phyloP scores from a whole-genome alignment of 2,329 filamentous ascomycete genomes.

The Claviceps capensis region DNA sequence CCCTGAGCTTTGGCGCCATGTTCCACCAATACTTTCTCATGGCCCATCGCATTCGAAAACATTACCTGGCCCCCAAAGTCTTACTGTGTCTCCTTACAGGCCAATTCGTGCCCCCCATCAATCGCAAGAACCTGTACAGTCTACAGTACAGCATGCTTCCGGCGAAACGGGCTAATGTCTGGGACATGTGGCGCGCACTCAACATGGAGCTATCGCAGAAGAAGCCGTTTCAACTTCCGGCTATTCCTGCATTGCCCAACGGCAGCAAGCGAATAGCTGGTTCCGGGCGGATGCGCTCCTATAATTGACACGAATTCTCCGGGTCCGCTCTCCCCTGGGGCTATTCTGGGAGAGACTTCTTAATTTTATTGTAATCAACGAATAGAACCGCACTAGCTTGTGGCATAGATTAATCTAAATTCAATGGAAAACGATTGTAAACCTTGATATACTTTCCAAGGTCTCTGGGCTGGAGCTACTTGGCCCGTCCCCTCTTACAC shows the following conservation, averaged over 20 bases:
- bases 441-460: too few species aligned
- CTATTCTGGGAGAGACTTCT: too few species aligned
- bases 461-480: too few species aligned
- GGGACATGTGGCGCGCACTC: conserved; percentile 72
- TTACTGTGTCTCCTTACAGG: conserved; percentile 80
- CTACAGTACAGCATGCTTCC: conserved; percentile 98
- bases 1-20: conserved; percentile 81
- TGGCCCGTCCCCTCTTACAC: too few species aligned
- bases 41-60: conserved; percentile 78
- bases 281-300: conserved; percentile 15
- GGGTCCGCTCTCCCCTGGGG: not conserved
- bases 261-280: conserved; percentile 16
- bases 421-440: too few species aligned
- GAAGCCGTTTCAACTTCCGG: conserved; percentile 24
- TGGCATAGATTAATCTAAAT: not conserved
- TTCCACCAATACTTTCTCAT: conserved; percentile 97
- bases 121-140: conserved; percentile 87
- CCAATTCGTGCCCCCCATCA: conserved; percentile 87
- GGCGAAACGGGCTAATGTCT: conserved; percentile 61
- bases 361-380: too few species aligned
- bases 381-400: not conserved
- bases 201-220: conserved; percentile 36
- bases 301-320: conserved; percentile 4
- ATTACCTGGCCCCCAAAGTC: conserved; percentile 83
- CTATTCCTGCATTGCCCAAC: conserved; percentile 20